Base-by-base conservation (phyloP, 169 alveolate genomes). In the Besnoitia besnoiti region DNA sequence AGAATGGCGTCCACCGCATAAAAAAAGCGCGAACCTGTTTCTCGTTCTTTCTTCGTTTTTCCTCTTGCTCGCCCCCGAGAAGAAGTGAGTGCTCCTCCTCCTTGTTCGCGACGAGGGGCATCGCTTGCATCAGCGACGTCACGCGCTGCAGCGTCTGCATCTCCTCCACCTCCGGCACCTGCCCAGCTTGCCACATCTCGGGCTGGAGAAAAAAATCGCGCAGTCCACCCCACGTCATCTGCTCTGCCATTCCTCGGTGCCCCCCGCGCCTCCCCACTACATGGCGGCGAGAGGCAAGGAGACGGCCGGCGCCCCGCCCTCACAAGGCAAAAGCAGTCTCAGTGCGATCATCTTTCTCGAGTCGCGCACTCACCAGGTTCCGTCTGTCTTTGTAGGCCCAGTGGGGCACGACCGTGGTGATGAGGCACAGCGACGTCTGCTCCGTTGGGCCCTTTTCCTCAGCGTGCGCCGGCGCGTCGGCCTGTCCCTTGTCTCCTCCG, bases 71-170 rank as follows among this genome's bases (percentile, higher is more conserved):
- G 4, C 84, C 91, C 21, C 82, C 91, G n/a, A 85, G 77, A 19
- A 85, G 91, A 42, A 85, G 82, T 35, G 91, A 85, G 42, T 85
- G 91, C 50, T 85, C 75, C 42, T 61, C 51, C 62, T 85, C 91
- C 39, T 30, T 39, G 19, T 33, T 51, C 39, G 80, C 12, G 24
- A 59, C 27, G 10, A 42, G 47, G 61, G 30, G 39, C 91, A 85
- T 85, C 91, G 37, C 33, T 4, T 85, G 91, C 51, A 85, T 62
- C 61, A 85, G 91, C 3, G 91, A 85, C 55, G 49, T 61, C 37
- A 42, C 51, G n/a, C 82, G 47, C 82, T 85, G 91, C n/a, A 85
- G 59, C 50, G 51, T 33, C 82, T 39, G 91, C 33, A 3, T 12
- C 82, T 59, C 91, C 4, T 59, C 79, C 21, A 85, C 14, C 51